Percentiles rank a stretch among this genome's conserved stretches.
These are phyloP conservation scores for Lactifluus rugatus DNA, from an alignment of 768 basidiomycete species.

Conservation along the genomic window DNA sequence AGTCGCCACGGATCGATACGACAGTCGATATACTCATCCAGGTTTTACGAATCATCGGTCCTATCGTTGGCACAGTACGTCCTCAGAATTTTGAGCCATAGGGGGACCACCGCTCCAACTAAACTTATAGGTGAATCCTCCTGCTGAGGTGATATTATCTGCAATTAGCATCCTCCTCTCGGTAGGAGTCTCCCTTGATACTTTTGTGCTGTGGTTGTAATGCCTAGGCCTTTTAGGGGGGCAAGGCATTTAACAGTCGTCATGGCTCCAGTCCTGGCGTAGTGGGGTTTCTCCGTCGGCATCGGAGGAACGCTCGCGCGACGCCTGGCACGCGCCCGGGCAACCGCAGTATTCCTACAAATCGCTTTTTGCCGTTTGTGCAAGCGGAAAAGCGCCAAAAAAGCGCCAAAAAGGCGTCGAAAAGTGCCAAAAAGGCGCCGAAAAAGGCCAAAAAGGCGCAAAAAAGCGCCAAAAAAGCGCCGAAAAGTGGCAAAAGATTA, in stretches of 20 bases:
- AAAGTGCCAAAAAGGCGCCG: too few relatives aligned
- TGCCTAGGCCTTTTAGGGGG: background rate
- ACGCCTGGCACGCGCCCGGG: too few relatives aligned
- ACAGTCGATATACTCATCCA: too few relatives aligned
- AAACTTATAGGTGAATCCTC: background rate
- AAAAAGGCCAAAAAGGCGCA: too few relatives aligned
- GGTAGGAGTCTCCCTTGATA: background rate
- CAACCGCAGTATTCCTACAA: too few relatives aligned
- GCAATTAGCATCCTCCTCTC: background rate
- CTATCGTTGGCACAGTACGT: background rate
- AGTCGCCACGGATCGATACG: background rate
- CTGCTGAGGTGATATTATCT: background rate
- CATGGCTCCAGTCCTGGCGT: too few relatives aligned
- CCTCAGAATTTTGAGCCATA: background rate
- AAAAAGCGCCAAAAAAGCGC: too few relatives aligned
- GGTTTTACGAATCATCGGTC: background rate
- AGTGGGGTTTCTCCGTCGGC: background rate
- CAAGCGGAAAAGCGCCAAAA: too few relatives aligned
- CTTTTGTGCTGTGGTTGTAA: background rate
- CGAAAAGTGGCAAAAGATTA: too few relatives aligned
- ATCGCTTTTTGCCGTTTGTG: too few relatives aligned
- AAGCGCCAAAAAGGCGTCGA: too few relatives aligned
- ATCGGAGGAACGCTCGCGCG: too few relatives aligned
- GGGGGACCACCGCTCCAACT: background rate
- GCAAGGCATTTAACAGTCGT: background rate